Percentiles rank a stretch among this genome's conserved stretches.
phyloP scores from a whole-genome alignment of 2,329 filamentous ascomycete genomes.

The Aspergillus pseudonomiae region DNA sequence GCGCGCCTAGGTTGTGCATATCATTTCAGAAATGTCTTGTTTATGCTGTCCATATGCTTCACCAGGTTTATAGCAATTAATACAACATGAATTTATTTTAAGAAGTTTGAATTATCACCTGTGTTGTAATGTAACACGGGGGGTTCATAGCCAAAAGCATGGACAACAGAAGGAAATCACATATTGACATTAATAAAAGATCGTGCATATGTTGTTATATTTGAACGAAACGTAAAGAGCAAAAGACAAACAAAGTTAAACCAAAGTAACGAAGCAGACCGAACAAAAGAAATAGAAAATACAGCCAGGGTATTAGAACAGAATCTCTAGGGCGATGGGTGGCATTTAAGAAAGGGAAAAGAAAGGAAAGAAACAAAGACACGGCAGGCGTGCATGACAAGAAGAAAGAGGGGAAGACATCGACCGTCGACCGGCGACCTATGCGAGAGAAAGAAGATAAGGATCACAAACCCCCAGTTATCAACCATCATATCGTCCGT shows the following conservation, averaged over 20 bases:
- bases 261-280: not conserved
- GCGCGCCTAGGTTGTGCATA: slow-evolving; percentile 13
- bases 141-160: not conserved
- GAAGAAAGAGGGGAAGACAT: slow-evolving; percentile 12
- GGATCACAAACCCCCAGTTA: slow-evolving; percentile 11
- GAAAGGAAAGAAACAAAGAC: slow-evolving; percentile 12
- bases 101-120: not conserved
- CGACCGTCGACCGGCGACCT: slow-evolving; percentile 35
- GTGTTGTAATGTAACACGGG: not conserved
- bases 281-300: slow-evolving; percentile 3
- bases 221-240: not conserved
- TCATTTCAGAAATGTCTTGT: not conserved
- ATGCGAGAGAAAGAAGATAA: slow-evolving; percentile 19
- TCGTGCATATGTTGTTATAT: slow-evolving; percentile 1
- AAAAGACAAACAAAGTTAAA: not conserved
- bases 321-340: slow-evolving; percentile 6
- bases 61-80: not conserved
- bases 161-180: not conserved
- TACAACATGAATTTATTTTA: not conserved
- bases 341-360: not conserved
- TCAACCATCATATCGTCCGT: slow-evolving; percentile 18
- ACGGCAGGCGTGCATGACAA: not conserved
- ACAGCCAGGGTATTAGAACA: slow-evolving; percentile 18
- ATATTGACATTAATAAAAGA: not conserved
- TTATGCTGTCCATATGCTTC: not conserved